Percentiles rank a stretch among this genome's conserved stretches.
Conservation (phyloP, 2,329 filamentous ascomycete species). For the Paecilomyces formosus region DNA sequence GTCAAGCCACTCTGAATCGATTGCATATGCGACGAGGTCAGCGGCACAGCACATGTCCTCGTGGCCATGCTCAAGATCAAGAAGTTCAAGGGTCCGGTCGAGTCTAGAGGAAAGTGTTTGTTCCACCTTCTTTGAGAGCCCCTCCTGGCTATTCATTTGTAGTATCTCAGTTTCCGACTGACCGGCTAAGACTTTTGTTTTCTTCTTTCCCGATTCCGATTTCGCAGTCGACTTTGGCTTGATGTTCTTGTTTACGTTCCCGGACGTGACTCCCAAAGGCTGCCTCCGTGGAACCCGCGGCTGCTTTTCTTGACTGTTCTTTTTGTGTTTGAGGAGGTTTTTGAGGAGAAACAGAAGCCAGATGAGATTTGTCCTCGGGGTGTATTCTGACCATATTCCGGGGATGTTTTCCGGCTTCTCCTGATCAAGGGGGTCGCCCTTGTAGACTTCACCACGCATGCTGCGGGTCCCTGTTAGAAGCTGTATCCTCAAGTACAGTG, state of each 20-base stretch:
- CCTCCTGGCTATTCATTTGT: neutral
- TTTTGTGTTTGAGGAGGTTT: conserved; percentile 42
- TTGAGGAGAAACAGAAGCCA: conserved; percentile 57
- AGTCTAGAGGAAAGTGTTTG: conserved; percentile 25
- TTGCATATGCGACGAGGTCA: conserved; percentile 36
- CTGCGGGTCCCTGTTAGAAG: conserved; percentile 12
- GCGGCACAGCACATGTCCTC: conserved; percentile 37
- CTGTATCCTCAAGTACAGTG: neutral
- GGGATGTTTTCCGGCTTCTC: conserved; percentile 25
- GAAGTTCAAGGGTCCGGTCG: conserved; percentile 22
- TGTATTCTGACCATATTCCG: conserved; percentile 47
- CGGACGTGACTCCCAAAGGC: conserved; percentile 19
- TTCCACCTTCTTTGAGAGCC: conserved; percentile 12
- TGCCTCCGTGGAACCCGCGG: conserved; percentile 10
- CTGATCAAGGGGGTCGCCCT: conserved; percentile 35
- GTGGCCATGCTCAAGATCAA: conserved; percentile 30
- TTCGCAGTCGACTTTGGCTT: neutral
- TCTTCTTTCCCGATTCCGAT: neutral
- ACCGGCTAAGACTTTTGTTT: neutral
- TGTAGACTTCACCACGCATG: conserved; percentile 36
- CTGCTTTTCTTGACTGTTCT: conserved; percentile 9
- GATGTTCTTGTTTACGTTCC: conserved; percentile 23
- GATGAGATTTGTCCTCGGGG: conserved; percentile 55
- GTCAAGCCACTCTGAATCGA: conserved; percentile 33
- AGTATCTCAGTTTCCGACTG: neutral